Percentiles rank a stretch among this genome's conserved stretches.
Evolutionary conservation across 495 filamentous ascomycete species (phyloP).

Genomic region (Penicillium antarcticum): DNA sequence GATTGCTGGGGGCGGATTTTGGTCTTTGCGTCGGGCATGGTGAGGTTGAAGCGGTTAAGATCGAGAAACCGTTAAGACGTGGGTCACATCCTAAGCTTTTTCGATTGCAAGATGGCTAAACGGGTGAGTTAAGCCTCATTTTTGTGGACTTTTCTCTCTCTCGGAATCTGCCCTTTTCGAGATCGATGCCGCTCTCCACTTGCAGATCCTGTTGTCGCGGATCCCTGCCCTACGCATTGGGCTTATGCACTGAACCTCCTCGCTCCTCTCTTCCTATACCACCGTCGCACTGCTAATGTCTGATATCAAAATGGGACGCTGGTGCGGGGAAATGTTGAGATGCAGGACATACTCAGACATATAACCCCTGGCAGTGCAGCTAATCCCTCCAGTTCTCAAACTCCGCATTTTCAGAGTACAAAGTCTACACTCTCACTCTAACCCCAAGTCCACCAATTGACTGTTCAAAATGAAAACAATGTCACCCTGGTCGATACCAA

Average conservation of each 20-base stretch:
- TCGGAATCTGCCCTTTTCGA: background rate
- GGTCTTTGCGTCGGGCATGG: conserved; percentile 17
- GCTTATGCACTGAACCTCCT: background rate
- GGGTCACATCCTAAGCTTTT: background rate
- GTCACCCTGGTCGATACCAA: background rate
- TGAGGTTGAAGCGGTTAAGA: background rate
- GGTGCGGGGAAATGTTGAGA: conserved; percentile 18
- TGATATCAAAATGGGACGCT: conserved; percentile 1
- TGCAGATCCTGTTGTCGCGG: background rate
- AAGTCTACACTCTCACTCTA: background rate
- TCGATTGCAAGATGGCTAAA: background rate
- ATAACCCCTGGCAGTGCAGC: background rate
- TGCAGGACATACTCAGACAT: background rate
- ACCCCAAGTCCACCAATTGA: background rate
- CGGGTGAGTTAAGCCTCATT: too few species aligned
- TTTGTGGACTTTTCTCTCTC: background rate
- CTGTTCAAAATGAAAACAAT: conserved; percentile 7
- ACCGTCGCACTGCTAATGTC: conserved; percentile 15
- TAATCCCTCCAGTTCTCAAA: background rate
- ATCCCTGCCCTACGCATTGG: background rate
- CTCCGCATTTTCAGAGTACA: background rate
- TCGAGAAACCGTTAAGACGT: background rate
- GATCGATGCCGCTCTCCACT: background rate
- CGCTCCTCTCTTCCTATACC: conserved; percentile 11
- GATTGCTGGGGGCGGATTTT: conserved; percentile 33